A percentile compares a stretch with the other conserved stretches of the same genome.
Evolutionary conservation across 2,329 filamentous ascomycete genomes (phyloP).

Genomic region (Fusarium falciforme): DNA sequence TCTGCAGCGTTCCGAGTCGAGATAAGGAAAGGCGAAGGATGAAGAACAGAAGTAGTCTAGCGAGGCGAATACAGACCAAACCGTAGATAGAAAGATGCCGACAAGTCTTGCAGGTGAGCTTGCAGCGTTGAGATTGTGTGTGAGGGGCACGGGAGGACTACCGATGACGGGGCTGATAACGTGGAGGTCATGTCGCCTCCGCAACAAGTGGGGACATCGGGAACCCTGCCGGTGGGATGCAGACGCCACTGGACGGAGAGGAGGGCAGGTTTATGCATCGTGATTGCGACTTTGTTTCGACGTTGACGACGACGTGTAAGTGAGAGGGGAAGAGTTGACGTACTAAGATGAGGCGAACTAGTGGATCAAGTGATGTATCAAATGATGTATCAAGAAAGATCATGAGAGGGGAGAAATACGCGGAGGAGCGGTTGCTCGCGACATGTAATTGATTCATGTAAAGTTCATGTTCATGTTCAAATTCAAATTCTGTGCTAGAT

Average conservation of each 20-base stretch:
- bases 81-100: slow-evolving; percentile 21
- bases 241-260: neutral
- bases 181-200: slow-evolving; percentile 14
- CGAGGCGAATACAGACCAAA: slow-evolving; percentile 19
- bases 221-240: slow-evolving; percentile 11
- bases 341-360: neutral
- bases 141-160: slow-evolving; percentile 26
- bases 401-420: neutral
- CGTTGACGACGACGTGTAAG: neutral
- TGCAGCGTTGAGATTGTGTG: neutral
- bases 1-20: neutral
- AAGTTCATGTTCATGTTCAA: neutral
- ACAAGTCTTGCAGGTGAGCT: slow-evolving; percentile 28
- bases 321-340: neutral
- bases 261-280: neutral
- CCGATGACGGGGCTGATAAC: slow-evolving; percentile 15
- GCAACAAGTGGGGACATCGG: slow-evolving; percentile 16
- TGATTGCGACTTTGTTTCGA: neutral
- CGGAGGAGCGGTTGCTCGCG: no score
- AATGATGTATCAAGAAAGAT: neutral
- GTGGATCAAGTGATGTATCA: neutral
- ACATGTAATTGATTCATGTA: neutral
- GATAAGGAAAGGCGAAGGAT: neutral
- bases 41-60: neutral
- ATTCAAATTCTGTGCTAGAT: neutral